A percentile compares a stretch with the other conserved stretches of the same genome.
phyloP scores from a whole-genome alignment of 176 grass and related monocot species.

The Alloteropsis semialata region DNA sequence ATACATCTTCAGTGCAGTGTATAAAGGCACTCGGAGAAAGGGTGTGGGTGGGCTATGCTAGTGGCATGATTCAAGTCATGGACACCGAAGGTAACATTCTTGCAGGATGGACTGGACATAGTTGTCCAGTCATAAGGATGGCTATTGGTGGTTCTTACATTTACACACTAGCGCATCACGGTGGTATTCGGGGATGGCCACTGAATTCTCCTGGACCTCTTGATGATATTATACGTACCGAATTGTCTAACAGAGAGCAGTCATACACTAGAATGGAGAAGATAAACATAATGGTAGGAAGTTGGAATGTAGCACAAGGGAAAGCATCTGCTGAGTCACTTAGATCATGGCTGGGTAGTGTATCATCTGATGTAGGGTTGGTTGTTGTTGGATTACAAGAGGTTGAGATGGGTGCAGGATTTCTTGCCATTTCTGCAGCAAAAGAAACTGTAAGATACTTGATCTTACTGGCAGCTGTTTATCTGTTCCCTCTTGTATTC shows the following conservation, averaged over 20 bases:
- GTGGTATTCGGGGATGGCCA: conserved; percentile 87
- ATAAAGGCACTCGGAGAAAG: conserved; percentile 78
- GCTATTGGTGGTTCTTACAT: conserved; percentile 69
- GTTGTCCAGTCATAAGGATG: conserved; percentile 85
- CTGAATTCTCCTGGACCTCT: conserved; percentile 85
- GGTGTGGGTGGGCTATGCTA: conserved; percentile 91
- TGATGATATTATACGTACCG: conserved; percentile 72
- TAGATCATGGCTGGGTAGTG: conserved; percentile 75
- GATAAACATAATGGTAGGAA: conserved; percentile 90
- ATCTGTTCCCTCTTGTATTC: no score
- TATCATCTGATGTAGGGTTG: conserved; percentile 80
- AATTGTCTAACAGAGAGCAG: conserved; percentile 70
- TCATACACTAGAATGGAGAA: conserved; percentile 89
- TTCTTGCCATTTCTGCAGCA: conserved; percentile 96
- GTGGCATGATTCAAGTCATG: conserved; percentile 75
- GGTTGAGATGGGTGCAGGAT: conserved; percentile 99
- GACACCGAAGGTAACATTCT: conserved; percentile 76
- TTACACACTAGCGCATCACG: conserved; percentile 88
- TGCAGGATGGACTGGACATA: conserved; percentile 85
- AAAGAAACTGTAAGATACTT: conserved; percentile 94
- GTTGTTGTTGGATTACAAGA: conserved; percentile 96
- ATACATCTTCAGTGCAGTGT: conserved; percentile 81
- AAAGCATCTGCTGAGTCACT: conserved; percentile 81
- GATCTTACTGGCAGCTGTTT: conserved; percentile 1
- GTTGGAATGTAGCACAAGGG: conserved; percentile 97